phyloP scores from a whole-genome alignment of 2,329 filamentous ascomycete species.

The Alternaria gansuensis region DNA sequence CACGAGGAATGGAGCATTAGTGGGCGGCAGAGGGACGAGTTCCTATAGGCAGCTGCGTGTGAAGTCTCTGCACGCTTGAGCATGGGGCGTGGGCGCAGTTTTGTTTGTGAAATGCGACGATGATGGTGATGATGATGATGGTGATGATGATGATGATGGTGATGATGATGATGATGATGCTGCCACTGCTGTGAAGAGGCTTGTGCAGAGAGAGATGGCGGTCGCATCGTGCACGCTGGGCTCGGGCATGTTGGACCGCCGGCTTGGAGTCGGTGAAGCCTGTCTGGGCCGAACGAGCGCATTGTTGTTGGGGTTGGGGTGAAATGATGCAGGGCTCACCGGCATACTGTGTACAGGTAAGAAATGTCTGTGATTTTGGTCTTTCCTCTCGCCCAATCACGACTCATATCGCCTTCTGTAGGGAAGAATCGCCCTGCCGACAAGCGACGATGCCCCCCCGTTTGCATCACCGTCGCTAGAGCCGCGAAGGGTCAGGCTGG shows the following conservation, averaged over 20 bases:
- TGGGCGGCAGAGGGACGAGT: conserved; percentile 30
- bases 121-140: not conserved
- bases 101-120: conserved; percentile 25
- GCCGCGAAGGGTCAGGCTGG: conserved; percentile 12
- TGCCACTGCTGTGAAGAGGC: not conserved
- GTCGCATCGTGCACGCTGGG: not conserved
- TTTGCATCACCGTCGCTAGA: conserved; percentile 8
- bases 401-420: not conserved
- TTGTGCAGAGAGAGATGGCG: not conserved
- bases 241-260: not conserved
- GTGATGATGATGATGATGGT: too few relatives aligned
- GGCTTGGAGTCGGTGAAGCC: conserved; percentile 35
- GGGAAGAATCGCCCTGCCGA: not conserved
- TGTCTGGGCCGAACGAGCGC: conserved; percentile 8
- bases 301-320: conserved; percentile 14
- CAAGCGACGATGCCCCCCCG: conserved; percentile 10
- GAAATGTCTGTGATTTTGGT: conserved; percentile 5
- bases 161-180: too few relatives aligned
- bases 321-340: conserved; percentile 15
- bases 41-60: conserved; percentile 35
- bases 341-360: conserved; percentile 9
- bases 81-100: conserved; percentile 29
- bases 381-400: conserved; percentile 5
- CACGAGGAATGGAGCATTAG: conserved; percentile 25
- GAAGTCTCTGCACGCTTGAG: conserved; percentile 32